Percentiles rank a stretch among this genome's conserved stretches.
Evolutionary conservation across 2,329 filamentous ascomycete species (phyloP).

Genomic region (Cadophora sp.): DNA sequence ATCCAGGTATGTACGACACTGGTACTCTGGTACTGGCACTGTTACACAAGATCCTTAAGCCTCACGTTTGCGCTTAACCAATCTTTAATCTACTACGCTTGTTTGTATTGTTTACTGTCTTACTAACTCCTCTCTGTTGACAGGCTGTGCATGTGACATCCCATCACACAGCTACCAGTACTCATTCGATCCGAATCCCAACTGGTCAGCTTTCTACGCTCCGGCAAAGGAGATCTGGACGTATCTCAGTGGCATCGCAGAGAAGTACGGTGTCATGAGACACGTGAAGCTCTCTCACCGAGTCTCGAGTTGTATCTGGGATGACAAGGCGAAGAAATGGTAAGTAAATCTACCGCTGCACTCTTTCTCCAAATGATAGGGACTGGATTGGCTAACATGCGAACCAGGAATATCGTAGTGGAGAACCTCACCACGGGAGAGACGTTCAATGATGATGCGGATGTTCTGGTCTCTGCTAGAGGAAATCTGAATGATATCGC

Average conservation of each 20-base stretch:
- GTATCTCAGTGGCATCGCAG: slow-evolving; percentile 70
- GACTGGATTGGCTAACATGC: not conserved
- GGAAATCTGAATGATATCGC: slow-evolving; percentile 72
- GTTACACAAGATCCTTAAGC: too few relatives aligned
- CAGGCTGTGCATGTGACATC: slow-evolving; percentile 36
- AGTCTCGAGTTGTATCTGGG: slow-evolving; percentile 64
- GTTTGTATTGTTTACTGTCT: not conserved
- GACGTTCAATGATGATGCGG: slow-evolving; percentile 55
- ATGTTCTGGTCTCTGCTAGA: slow-evolving; percentile 68
- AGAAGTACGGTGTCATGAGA: slow-evolving; percentile 69
- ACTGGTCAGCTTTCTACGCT: slow-evolving; percentile 74
- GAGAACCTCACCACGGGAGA: slow-evolving; percentile 50
- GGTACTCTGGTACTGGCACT: too few relatives aligned
- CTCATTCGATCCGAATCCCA: slow-evolving; percentile 69
- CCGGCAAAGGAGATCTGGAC: slow-evolving; percentile 71
- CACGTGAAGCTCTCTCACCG: slow-evolving; percentile 61
- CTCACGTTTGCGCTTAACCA: too few relatives aligned
- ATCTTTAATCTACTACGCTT: too few relatives aligned
- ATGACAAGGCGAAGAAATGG: slow-evolving; percentile 56
- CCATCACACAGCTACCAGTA: slow-evolving; percentile 66
- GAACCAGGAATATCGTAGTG: slow-evolving; percentile 52
- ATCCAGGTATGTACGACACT: slow-evolving; percentile 45
- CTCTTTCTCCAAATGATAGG: too few relatives aligned
- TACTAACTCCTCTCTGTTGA: not conserved
- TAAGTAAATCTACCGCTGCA: slow-evolving; percentile 5